These are phyloP conservation scores for Hemileccinum impolitum DNA, from an alignment of 768 basidiomycete genomes.

Conservation along the genomic window DNA sequence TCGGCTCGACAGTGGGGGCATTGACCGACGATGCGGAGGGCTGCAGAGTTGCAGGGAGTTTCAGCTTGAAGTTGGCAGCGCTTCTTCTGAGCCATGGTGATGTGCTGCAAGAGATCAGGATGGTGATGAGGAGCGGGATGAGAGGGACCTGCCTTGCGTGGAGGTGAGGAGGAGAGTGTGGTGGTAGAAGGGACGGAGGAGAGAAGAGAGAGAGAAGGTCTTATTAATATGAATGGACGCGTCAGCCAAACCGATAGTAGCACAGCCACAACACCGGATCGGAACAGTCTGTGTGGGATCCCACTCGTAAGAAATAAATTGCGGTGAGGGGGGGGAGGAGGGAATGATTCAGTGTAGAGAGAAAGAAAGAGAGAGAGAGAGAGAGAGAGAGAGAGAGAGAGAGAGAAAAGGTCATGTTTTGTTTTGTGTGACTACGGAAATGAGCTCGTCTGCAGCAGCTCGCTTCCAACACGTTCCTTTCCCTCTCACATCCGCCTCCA, in stretches of 20 bases:
- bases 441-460: constrained; percentile 14
- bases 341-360: too few species aligned
- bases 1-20: constrained; percentile 76
- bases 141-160: not conserved
- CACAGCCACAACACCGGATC: constrained; percentile 21
- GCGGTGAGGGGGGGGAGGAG: constrained; percentile 42
- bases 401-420: too few species aligned
- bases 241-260: constrained; percentile 21
- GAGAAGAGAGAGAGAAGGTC: constrained; percentile 6
- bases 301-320: too few species aligned
- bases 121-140: not conserved
- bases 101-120: constrained; percentile 7
- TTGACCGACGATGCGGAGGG: constrained; percentile 78
- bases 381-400: too few species aligned
- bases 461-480: constrained; percentile 13
- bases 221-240: constrained; percentile 30
- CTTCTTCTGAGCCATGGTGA: constrained; percentile 77
- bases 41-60: constrained; percentile 66
- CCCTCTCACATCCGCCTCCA: constrained; percentile 10
- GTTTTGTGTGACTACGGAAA: constrained; percentile 36
- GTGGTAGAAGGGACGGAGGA: not conserved
- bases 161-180: not conserved
- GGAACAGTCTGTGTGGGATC: too few species aligned
- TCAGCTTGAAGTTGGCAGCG: constrained; percentile 70
- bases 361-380: too few species aligned